phyloP scores from a whole-genome alignment of 257 asterid species.

The Jacaranda mimosifolia region DNA sequence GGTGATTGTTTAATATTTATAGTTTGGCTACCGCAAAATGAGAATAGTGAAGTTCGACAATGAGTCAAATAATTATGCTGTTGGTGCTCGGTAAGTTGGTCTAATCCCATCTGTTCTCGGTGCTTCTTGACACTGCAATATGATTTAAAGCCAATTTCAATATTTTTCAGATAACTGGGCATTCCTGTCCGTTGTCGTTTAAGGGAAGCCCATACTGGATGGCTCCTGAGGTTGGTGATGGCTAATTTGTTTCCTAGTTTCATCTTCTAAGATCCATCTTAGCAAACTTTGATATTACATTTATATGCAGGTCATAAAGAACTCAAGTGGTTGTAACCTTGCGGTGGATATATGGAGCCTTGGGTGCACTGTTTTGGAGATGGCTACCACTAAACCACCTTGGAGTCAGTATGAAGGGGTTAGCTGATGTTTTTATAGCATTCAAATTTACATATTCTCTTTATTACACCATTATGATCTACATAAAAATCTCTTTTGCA shows the following conservation, averaged over 20 bases:
- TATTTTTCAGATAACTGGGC: constrained; percentile 61
- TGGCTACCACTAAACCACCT: constrained; percentile 81
- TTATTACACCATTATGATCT: constrained; percentile 15
- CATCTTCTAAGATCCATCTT: constrained; percentile 27
- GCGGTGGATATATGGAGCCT: constrained; percentile 89
- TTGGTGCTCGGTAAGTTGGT: constrained; percentile 17
- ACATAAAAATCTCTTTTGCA: not conserved
- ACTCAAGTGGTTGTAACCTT: constrained; percentile 54
- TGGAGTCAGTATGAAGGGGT: constrained; percentile 81
- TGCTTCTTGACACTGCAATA: constrained; percentile 12
- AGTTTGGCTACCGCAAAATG: not conserved
- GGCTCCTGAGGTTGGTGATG: constrained; percentile 70
- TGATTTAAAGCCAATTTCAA: constrained; percentile 27
- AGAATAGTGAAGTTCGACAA: not conserved
- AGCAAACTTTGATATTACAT: constrained; percentile 14
- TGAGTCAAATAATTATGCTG: constrained; percentile 8
- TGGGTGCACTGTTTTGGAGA: constrained; percentile 77
- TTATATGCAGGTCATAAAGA: constrained; percentile 53
- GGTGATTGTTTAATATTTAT: not conserved
- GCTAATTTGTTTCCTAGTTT: constrained; percentile 22
- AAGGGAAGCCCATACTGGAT: constrained; percentile 76
- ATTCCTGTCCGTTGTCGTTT: constrained; percentile 57
- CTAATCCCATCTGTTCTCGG: not conserved
- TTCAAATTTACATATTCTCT: not conserved
- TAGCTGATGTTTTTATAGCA: constrained; percentile 30